Evolutionary conservation across 169 alveolate genomes (phyloP).

Genomic region (Theileria equi): DNA sequence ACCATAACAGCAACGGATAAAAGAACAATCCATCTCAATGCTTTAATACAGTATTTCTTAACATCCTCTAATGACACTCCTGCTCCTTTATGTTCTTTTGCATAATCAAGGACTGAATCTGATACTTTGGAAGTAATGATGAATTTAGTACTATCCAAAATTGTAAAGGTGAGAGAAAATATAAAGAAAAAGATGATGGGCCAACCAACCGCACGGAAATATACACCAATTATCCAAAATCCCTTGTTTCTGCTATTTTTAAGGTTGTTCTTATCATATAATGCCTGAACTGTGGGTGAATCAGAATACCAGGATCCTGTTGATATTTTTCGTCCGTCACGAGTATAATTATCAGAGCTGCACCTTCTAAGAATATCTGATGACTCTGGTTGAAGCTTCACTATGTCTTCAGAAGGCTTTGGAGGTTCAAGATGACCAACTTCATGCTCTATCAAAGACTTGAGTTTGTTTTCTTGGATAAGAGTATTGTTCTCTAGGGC

Average conservation of each 20-base stretch:
- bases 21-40: too few relatives aligned
- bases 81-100: neutral
- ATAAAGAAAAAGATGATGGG: neutral
- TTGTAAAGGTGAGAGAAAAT: neutral
- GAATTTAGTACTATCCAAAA: slow-evolving; percentile 11
- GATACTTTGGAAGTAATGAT: slow-evolving; percentile 8
- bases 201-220: neutral
- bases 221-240: neutral
- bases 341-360: neutral
- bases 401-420: too few relatives aligned
- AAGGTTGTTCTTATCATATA: too few relatives aligned
- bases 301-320: neutral
- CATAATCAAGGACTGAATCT: neutral
- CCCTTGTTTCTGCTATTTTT: neutral
- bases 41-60: too few relatives aligned
- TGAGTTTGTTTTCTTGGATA: too few relatives aligned
- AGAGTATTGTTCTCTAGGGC: too few relatives aligned
- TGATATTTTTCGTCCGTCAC: neutral
- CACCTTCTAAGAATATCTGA: neutral
- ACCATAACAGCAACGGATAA: too few relatives aligned
- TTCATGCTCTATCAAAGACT: too few relatives aligned
- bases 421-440: too few relatives aligned
- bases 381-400: too few relatives aligned
- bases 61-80: too few relatives aligned
- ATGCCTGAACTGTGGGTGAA: too few relatives aligned